phyloP scores from a whole-genome alignment of 768 basidiomycete genomes.

The Suillus weaverae region DNA sequence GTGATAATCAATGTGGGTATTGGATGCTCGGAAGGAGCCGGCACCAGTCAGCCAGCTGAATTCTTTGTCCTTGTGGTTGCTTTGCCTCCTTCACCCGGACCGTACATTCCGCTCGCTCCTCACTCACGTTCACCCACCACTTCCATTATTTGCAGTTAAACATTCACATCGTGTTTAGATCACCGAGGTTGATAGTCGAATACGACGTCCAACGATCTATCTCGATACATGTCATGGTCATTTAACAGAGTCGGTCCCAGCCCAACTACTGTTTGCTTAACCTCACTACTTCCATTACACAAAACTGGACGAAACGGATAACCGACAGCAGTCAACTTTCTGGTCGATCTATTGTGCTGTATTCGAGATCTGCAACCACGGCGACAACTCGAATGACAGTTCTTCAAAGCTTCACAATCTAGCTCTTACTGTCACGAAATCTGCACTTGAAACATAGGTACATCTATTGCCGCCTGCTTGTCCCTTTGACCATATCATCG shows the following conservation, averaged over 20 bases:
- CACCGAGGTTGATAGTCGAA: neutral
- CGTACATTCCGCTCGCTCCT: too few relatives aligned
- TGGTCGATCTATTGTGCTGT: neutral
- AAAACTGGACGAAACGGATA: constrained; percentile 43
- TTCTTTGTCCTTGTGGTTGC: too few relatives aligned
- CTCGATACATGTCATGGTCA: neutral
- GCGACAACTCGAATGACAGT: neutral
- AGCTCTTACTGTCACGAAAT: neutral
- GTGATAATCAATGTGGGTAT: neutral
- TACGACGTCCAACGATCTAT: neutral
- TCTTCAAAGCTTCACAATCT: neutral
- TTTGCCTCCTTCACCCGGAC: too few relatives aligned
- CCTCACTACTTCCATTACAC: neutral
- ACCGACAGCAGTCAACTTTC: constrained; percentile 25
- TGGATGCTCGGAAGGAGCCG: too few relatives aligned
- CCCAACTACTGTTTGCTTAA: neutral
- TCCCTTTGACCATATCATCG: neutral
- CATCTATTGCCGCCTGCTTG: neutral
- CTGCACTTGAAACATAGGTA: neutral
- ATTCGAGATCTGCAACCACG: constrained; percentile 11
- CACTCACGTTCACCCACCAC: too few relatives aligned
- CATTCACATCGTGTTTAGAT: neutral
- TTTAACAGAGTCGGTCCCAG: neutral
- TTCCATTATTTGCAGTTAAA: neutral
- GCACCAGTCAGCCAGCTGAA: too few relatives aligned